Conservation (phyloP, 1,284 basidiomycete genomes). For the Rhodofomes roseus region DNA sequence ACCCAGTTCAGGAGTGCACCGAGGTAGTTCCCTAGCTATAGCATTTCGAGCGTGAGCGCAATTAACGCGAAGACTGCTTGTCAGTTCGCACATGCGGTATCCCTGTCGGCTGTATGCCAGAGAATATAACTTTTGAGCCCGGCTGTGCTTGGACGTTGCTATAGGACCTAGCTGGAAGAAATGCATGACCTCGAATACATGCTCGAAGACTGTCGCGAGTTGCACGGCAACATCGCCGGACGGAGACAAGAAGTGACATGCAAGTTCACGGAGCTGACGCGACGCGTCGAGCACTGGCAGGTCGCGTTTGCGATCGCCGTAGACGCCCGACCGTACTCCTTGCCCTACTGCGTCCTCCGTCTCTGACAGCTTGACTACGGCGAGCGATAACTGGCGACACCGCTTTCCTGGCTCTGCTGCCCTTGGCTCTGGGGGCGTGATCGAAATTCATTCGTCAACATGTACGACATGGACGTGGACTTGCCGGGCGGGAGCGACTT, state of each 20-base stretch:
- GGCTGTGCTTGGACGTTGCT: too few species aligned
- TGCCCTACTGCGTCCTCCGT: too few species aligned
- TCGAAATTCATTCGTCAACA: not conserved
- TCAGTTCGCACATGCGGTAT: slow-evolving; percentile 67
- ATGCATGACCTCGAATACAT: too few species aligned
- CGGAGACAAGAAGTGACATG: slow-evolving; percentile 1
- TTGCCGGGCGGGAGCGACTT: slow-evolving; percentile 56
- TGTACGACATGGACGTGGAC: slow-evolving; percentile 17
- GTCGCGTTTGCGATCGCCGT: not conserved
- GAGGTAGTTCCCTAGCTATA: slow-evolving; percentile 88
- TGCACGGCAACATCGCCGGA: not conserved
- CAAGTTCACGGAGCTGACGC: not conserved
- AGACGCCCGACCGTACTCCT: not conserved
- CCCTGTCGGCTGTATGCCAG: slow-evolving; percentile 84
- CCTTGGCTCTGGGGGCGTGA: not conserved
- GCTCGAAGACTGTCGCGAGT: not conserved
- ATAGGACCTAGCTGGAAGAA: not conserved
- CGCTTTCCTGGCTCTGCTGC: too few species aligned
- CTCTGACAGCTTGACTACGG: not conserved
- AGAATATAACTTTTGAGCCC: slow-evolving; percentile 53
- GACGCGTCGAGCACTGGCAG: not conserved
- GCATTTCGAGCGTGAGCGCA: not conserved
- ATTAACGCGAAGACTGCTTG: not conserved
- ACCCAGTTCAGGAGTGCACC: slow-evolving; percentile 92
- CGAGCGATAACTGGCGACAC: not conserved